Conservation (phyloP, 257 asterid genomes). For the Thymus quinquecostatus region DNA sequence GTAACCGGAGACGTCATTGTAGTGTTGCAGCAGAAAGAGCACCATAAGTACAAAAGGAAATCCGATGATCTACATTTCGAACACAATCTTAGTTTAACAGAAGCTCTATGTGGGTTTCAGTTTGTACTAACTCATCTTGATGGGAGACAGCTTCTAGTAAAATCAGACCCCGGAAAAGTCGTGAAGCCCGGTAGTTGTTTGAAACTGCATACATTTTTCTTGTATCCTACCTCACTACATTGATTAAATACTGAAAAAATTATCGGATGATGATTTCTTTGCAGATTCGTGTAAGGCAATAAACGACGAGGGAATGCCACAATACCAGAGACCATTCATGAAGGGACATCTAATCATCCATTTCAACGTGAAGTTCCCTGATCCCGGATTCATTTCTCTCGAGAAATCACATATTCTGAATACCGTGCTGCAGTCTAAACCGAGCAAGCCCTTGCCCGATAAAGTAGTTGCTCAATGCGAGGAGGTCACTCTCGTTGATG, state of each 20-base stretch:
- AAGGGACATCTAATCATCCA: conserved; percentile 35
- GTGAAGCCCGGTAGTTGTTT: conserved; percentile 45
- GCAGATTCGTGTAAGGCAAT: conserved; percentile 29
- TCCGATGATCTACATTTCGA: conserved; percentile 42
- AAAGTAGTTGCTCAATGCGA: conserved; percentile 16
- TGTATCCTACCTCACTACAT: neutral
- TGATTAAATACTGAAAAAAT: neutral
- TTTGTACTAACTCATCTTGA: conserved; percentile 48
- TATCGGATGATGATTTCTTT: neutral
- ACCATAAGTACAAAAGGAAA: conserved; percentile 35
- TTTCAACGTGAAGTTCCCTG: conserved; percentile 34
- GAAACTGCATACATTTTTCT: neutral
- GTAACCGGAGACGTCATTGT: conserved; percentile 35
- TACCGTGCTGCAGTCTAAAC: conserved; percentile 7
- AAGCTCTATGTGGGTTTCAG: conserved; percentile 56
- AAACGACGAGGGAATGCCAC: conserved; percentile 37
- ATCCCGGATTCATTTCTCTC: conserved; percentile 25
- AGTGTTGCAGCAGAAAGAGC: conserved; percentile 33
- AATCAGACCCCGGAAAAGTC: conserved; percentile 49
- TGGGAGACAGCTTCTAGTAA: conserved; percentile 45
- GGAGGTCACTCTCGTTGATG: conserved; percentile 30
- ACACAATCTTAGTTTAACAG: conserved; percentile 43
- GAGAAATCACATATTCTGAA: conserved; percentile 6
- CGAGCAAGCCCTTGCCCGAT: conserved; percentile 10
- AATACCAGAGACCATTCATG: conserved; percentile 28